These are phyloP conservation scores for Pyrenophora graminea DNA, from an alignment of 2,329 filamentous ascomycete species.

Conservation along the genomic window DNA sequence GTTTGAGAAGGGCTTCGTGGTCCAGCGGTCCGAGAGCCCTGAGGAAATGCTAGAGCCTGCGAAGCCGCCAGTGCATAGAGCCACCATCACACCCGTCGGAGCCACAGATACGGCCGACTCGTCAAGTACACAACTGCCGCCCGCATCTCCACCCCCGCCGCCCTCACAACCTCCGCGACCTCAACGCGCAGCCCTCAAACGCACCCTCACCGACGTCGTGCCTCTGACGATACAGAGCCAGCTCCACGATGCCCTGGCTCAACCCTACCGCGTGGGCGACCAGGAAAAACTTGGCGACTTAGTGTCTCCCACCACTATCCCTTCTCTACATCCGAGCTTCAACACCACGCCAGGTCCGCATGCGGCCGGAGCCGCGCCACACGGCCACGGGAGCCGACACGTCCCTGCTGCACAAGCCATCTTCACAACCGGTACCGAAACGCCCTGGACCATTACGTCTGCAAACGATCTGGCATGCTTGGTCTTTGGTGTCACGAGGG, in stretches of 20 bases:
- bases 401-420: conserved; percentile 92
- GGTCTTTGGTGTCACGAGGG: conserved; percentile 98
- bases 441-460: conserved; percentile 93
- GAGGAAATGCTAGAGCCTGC: conserved; percentile 41
- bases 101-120: conserved; percentile 20
- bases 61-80: conserved; percentile 24
- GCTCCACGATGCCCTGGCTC: conserved; percentile 81
- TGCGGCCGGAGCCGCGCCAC: conserved; percentile 55
- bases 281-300: conserved; percentile 48
- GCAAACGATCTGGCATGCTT: conserved; percentile 96
- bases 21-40: conserved; percentile 54
- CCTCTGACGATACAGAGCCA: conserved; percentile 77
- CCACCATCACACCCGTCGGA: conserved; percentile 10
- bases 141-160: conserved; percentile 26
- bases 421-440: conserved; percentile 88
- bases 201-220: conserved; percentile 84
- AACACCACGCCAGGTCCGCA: conserved; percentile 41
- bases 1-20: conserved; percentile 80
- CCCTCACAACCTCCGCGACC: conserved; percentile 31
- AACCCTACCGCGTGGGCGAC: conserved; percentile 72
- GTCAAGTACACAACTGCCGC: conserved; percentile 23
- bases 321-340: conserved; percentile 43
- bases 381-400: conserved; percentile 89
- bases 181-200: conserved; percentile 70
- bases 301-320: conserved; percentile 54